Base-by-base conservation (phyloP, 441 rosid species). In the Syzygium syzygioides region DNA sequence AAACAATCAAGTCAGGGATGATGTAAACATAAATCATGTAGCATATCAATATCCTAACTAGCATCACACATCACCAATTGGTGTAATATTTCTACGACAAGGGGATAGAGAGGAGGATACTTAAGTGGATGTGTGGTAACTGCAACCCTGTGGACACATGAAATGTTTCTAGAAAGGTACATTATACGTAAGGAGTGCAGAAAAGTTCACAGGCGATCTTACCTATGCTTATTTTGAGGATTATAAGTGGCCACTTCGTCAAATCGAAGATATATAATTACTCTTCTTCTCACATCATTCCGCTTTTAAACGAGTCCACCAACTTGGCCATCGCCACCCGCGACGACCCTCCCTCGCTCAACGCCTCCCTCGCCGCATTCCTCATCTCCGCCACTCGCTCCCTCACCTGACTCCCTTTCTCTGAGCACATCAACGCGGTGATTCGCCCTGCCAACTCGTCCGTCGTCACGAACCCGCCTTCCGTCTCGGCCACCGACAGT, bases 361-460 rank as follows among this genome's bases (percentile, higher is more conserved):
- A 56, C 23, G 93, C 94, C 45, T 79, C 86, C 76, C 85, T 86
- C 1, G 94, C 95, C 11, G 89, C 91, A 13, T 76, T 87, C 86
- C 88, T 91, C 91, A 94, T 80, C 0, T 59, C 83, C 7, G 41
- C 86, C 66, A 85, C 86, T 64, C 60, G 87, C 86, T 90, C 92
- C 85, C 91, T 88, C 71, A 92, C 85, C 54, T 64, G 54, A 8
- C 79, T 30, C 53, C 92, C 89, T 2, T 87, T 89, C 55, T 71
- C 86, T 7, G 87, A 89, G 48, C 87, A 66, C 92, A 93, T 90
- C 89, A 93, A 59, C 90, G 91, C 90, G 4, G 86, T 88, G 5
- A 93, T 90, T 89, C 92, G 91, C 89, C 89, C 90, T 68, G 90
- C 93, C 76, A 92, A 91, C 79, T 90, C 92, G 14, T 4, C 37